Percentiles rank a stretch among this genome's conserved stretches.
phyloP scores from a whole-genome alignment of 257 asterid genomes.

The Ilex asprella region DNA sequence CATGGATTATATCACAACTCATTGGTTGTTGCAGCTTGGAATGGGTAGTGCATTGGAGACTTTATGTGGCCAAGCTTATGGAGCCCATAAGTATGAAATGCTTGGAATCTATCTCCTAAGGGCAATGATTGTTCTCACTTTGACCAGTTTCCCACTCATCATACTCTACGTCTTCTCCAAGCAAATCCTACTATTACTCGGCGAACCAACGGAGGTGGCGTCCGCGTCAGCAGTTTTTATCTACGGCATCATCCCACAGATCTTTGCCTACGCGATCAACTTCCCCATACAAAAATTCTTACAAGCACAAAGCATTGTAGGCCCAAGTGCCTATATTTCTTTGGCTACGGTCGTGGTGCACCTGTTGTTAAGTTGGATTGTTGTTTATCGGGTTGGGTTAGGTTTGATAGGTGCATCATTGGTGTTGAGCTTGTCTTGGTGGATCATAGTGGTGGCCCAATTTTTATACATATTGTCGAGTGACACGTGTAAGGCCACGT shows the following conservation, averaged over 20 bases:
- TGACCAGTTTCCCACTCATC: constrained; percentile 40
- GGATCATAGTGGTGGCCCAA: constrained; percentile 44
- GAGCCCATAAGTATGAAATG: constrained; percentile 38
- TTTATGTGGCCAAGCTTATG: constrained; percentile 60
- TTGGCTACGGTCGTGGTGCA: constrained; percentile 38
- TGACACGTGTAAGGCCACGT: constrained; percentile 39
- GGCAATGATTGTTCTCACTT: constrained; percentile 34
- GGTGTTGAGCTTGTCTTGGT: constrained; percentile 53
- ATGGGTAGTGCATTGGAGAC: constrained; percentile 74
- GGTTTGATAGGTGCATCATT: constrained; percentile 45
- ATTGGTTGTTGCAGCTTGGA: constrained; percentile 31
- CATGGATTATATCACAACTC: no score
- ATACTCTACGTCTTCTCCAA: constrained; percentile 35
- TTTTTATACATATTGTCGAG: constrained; percentile 29
- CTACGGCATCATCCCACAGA: constrained; percentile 56
- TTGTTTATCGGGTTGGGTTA: constrained; percentile 33
- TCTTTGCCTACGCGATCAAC: constrained; percentile 42
- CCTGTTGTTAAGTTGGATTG: constrained; percentile 29
- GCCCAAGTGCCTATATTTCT: constrained; percentile 47
- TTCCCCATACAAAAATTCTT: constrained; percentile 55
- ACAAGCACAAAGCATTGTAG: constrained; percentile 53
- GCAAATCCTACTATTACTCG: constrained; percentile 33
- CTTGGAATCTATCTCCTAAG: constrained; percentile 53
- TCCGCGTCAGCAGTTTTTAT: constrained; percentile 41
- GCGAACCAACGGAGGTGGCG: constrained; percentile 34